Evolutionary conservation across 768 basidiomycete species (phyloP), one percentile per base, ranked within the genome.

Genomic region (Podaxis sp.): DNA sequence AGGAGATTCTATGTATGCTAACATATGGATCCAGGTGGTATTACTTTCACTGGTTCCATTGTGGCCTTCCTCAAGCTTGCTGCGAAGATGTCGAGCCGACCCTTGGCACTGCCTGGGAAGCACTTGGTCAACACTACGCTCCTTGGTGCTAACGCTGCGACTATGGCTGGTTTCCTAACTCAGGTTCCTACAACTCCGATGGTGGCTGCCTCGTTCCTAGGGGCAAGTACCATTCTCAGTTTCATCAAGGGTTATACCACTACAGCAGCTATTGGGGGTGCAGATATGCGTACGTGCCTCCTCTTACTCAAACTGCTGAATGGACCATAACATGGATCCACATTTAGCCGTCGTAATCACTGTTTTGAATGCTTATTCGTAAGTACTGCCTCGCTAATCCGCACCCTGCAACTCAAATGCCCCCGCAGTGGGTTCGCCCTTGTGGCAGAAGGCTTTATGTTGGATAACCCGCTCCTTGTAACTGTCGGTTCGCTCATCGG

Each of bases 371-470:
- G 92, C 93, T 12, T 95, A 94, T 74, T 92, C 90, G 81, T 82
- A 51, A 72, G 78, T 72, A 27, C 29, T 38, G 43, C 33, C 33
- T 9, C 37, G 0, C 38, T 22, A 41, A 63, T 24, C 22, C 24
- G 38, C 46, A 58, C 63, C 33, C 6, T 52, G 12, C 13, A 13
- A 41, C 22, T 38, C 19, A 63, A 49, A 27, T 13, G 15, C 55
- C 36, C 13, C 52, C 19, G 29, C 55, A 81, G 80, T 64, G 93
- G 93, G 22, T 93, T 95, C 67, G 93, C 93, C 17, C 85, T 95
- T 11, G 92, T 95, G 17, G 93, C 93, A 2, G 93, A 95, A 80
- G 93, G 92, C 6, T 92, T 95, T 70, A 95, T 95, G 93, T 73
- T 94, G 66, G 90, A 94, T 68, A 94, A 94, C 69, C 85, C 91